Conservation (phyloP, 1,139 yeast species). For the Nakaseomyces glabratus region DNA sequence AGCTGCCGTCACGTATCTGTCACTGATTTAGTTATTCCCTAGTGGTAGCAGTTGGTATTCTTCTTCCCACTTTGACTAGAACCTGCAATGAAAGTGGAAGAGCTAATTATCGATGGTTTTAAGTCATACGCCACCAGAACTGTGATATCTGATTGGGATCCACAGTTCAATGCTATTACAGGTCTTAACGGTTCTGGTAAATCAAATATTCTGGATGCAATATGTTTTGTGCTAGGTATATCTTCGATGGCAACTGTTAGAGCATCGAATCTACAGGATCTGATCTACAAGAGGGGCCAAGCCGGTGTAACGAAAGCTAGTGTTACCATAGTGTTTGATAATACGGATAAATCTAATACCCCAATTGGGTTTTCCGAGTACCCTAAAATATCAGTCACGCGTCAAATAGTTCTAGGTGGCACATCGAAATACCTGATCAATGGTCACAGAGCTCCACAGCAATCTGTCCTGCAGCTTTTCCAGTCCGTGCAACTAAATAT, state of each 20-base stretch:
- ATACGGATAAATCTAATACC: slow-evolving; percentile 60
- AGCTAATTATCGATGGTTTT: slow-evolving; percentile 92
- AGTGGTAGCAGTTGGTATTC: too few relatives aligned
- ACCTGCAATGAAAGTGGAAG: slow-evolving; percentile 98
- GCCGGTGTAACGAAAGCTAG: slow-evolving; percentile 97
- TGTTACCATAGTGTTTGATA: slow-evolving; percentile 92
- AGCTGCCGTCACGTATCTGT: too few relatives aligned
- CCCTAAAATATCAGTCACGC: slow-evolving; percentile 77
- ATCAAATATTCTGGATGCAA: slow-evolving; percentile 90
- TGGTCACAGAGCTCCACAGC: slow-evolving; percentile 96
- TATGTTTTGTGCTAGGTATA: slow-evolving; percentile 96
- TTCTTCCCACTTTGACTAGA: too few relatives aligned
- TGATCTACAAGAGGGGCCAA: slow-evolving; percentile 93
- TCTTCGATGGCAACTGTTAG: slow-evolving; percentile 90
- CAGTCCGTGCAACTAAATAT: slow-evolving; percentile 94
- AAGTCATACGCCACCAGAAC: slow-evolving; percentile 97
- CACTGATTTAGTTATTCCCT: too few relatives aligned
- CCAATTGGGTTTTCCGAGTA: slow-evolving; percentile 85
- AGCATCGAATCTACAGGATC: slow-evolving; percentile 86
- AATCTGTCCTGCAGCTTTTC: slow-evolving; percentile 78
- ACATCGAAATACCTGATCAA: slow-evolving; percentile 85
- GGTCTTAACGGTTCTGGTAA: slow-evolving; percentile 97
- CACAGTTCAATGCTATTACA: slow-evolving; percentile 93
- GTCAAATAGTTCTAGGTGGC: slow-evolving; percentile 88
- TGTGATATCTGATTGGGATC: slow-evolving; percentile 91